A percentile compares a stretch with the other conserved stretches of the same genome.
Conservation (phyloP, 495 filamentous ascomycete genomes). For the Rhypophila decipiens region DNA sequence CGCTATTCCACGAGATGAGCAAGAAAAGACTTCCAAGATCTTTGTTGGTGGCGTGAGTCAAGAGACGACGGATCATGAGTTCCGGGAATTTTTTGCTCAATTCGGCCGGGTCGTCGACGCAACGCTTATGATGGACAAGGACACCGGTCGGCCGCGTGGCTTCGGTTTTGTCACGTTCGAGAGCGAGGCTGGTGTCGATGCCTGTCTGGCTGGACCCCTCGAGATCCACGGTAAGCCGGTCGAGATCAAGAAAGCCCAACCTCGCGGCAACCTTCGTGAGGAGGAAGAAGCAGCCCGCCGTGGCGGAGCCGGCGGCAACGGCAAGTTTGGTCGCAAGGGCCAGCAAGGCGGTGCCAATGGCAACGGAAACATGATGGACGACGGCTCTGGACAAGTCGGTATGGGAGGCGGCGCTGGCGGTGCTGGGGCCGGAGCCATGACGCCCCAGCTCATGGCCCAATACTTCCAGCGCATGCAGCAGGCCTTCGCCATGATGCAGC, state of each 20-base stretch:
- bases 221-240: slow-evolving; percentile 93
- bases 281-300: slow-evolving; percentile 74
- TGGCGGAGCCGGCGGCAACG: slow-evolving; percentile 36
- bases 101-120: slow-evolving; percentile 96
- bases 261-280: slow-evolving; percentile 87
- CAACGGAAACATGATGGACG: slow-evolving; percentile 36
- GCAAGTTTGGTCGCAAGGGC: slow-evolving; percentile 42
- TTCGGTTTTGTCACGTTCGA: slow-evolving; percentile 99
- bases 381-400: slow-evolving; percentile 17
- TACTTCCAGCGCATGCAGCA: slow-evolving; percentile 97
- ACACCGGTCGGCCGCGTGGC: slow-evolving; percentile 88
- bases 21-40: slow-evolving; percentile 96
- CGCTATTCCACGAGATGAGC: slow-evolving; percentile 94
- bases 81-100: slow-evolving; percentile 92
- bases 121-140: slow-evolving; percentile 99
- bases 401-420: slow-evolving; percentile 24
- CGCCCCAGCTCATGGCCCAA: slow-evolving; percentile 94
- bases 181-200: slow-evolving; percentile 89
- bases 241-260: slow-evolving; percentile 97
- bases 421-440: slow-evolving; percentile 59
- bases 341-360: slow-evolving; percentile 35
- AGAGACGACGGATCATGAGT: slow-evolving; percentile 91
- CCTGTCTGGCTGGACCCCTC: slow-evolving; percentile 69
- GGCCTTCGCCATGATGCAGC: slow-evolving; percentile 91
- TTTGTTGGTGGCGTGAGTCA: slow-evolving; percentile 97